Evolutionary conservation across 331 rosid species (phyloP), one percentile per base, ranked within the genome.

Genomic region (Pyracantha coccinea): DNA sequence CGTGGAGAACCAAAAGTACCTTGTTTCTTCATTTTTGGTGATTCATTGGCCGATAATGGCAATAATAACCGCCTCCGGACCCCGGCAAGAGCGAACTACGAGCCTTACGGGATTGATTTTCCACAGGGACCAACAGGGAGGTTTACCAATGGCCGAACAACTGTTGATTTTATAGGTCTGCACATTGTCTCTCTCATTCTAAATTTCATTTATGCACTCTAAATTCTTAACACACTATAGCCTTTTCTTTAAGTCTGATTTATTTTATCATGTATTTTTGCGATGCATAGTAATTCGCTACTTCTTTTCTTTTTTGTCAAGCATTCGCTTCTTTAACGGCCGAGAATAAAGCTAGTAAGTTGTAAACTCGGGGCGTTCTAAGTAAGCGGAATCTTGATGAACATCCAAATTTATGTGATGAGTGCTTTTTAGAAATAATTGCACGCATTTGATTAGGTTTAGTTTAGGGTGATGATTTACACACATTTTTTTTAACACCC

Each of bases 31-130:
- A 79, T 88, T 4, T 89, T 91, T 52, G 97, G 96, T 2, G 96
- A 91, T 70, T 91, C 97, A 13, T 65, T 91, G 11, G 70, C 78
- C 4, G 97, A 91, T 20, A 58, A 66, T 68, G 97, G 93, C 35
- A 91, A 89, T 61, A 91, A 91, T 73, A 89, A 89, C 54, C 0
- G 15, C 1, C 82, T 85, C 53, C 0, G 2, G 0, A 87, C 96
- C 0, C 0, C 14, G 4, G 78, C 88, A 0, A 91, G 73, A 77
- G 89, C 16, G 33, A 78, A 91, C 73, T 73, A 74, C 32, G 13
- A 0, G 1, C 91, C 97, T 13, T 89, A 89, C 71, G 97, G 97
- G 1, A 69, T 86, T 75, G 96, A 91, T 73, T 89, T 85, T 50
- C 87, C 91, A 0, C 2, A 1, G 23, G 81, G 83, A 10, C 83